Evolutionary conservation across 2,329 filamentous ascomycete species (phyloP).

Genomic region (Diaporthe sp.): DNA sequence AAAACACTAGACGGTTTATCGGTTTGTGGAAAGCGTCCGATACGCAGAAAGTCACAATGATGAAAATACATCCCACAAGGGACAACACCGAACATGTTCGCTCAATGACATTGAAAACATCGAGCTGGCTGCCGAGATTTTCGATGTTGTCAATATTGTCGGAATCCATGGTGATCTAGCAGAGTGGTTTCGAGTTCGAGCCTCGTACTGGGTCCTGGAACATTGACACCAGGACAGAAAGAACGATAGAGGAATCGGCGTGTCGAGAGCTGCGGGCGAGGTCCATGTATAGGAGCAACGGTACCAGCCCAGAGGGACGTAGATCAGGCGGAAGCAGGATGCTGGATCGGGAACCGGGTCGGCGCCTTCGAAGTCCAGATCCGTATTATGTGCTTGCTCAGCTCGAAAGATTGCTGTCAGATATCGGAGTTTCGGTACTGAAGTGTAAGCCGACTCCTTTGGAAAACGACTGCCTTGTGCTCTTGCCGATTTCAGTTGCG

Average conservation of each 20-base stretch:
- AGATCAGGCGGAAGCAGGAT: neutral
- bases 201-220: neutral
- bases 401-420: neutral
- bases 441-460: neutral
- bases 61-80: slow-evolving; percentile 77
- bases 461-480: neutral
- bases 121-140: slow-evolving; percentile 55
- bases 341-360: neutral
- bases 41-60: slow-evolving; percentile 78
- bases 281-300: neutral
- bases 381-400: neutral
- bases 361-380: neutral
- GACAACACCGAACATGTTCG: slow-evolving; percentile 79
- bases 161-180: slow-evolving; percentile 34
- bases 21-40: slow-evolving; percentile 83
- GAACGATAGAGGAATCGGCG: neutral
- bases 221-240: neutral
- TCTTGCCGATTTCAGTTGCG: neutral
- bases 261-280: neutral
- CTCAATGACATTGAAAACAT: slow-evolving; percentile 73
- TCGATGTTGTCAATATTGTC: slow-evolving; percentile 5
- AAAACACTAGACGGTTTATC: slow-evolving; percentile 90
- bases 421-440: neutral
- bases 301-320: neutral
- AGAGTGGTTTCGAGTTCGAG: neutral